These are phyloP conservation scores for Russula griseocarnosa DNA, from an alignment of 768 basidiomycete genomes.

Conservation along the genomic window DNA sequence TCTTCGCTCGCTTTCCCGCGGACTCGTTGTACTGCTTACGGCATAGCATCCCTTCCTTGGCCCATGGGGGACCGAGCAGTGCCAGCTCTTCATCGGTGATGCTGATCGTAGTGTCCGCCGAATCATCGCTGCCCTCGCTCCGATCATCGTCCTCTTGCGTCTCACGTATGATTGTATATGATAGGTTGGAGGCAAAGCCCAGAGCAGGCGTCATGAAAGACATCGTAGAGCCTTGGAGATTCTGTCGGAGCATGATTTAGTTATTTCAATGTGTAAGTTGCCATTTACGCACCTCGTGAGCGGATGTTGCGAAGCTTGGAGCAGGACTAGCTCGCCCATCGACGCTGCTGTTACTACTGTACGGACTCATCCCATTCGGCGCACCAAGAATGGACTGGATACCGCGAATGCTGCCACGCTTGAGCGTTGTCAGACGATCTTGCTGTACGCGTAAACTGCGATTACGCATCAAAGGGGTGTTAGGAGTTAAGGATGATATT, in stretches of 20 bases:
- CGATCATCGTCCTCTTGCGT: slow-evolving; percentile 86
- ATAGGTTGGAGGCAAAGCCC: slow-evolving; percentile 95
- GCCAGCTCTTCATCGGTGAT: slow-evolving; percentile 96
- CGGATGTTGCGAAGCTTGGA: slow-evolving; percentile 87
- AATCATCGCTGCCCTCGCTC: slow-evolving; percentile 60
- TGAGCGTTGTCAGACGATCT: slow-evolving; percentile 71
- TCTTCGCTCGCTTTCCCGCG: slow-evolving; percentile 75
- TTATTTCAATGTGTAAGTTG: background rate
- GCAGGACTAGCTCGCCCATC: slow-evolving; percentile 93
- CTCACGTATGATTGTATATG: slow-evolving; percentile 94
- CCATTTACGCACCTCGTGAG: slow-evolving; percentile 59
- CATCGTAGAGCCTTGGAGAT: slow-evolving; percentile 56
- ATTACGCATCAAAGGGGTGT: slow-evolving; percentile 49
- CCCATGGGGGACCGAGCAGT: slow-evolving; percentile 94
- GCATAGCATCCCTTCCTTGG: slow-evolving; percentile 95
- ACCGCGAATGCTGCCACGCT: slow-evolving; percentile 89
- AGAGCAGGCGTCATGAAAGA: slow-evolving; percentile 78
- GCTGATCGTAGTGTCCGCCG: slow-evolving; percentile 69
- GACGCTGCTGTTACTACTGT: slow-evolving; percentile 76
- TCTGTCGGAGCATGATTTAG: slow-evolving; percentile 37
- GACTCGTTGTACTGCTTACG: slow-evolving; percentile 95
- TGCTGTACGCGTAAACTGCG: slow-evolving; percentile 64
- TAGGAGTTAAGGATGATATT: slow-evolving; percentile 56
- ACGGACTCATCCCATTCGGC: slow-evolving; percentile 68
- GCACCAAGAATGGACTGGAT: slow-evolving; percentile 71